Evolutionary conservation across 2,329 filamentous ascomycete genomes (phyloP), one percentile per base, ranked within the genome.

Genomic region (Corniculantispora saksenae): DNA sequence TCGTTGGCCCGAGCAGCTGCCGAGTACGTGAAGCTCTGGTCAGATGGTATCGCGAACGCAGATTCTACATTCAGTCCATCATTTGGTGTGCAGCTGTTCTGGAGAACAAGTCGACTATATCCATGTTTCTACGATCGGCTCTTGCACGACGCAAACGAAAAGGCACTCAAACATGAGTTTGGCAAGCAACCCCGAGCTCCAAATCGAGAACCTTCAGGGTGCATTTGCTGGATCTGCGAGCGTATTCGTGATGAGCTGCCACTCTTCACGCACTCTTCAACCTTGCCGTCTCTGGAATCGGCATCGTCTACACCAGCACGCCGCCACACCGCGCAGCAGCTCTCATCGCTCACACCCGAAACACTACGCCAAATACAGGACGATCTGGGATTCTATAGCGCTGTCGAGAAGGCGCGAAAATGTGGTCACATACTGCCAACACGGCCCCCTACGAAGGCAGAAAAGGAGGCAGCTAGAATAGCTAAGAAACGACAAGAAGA

Each of bases 301-400:
- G 15, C 25, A 25, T 40, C 38, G 13, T n/a, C 21, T 9, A 45
- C 55, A 21, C 17, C 55, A 19, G 21, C 38, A 27, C 17, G n/a
- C n/a, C 32, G 6, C 32, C 32, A 6, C 32, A 29, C 17, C 6
- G 13, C 13, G 10, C 32, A 57, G 12, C 54, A 58, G 19, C 17
- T 58, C 6, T 58, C 55, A 27, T 43, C 32, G 10, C 55, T 58
- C 35, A 7, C 55, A 23, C 4, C 29, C 25, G 35, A 45, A 8
- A 12, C n/a, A 43, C 17, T 58, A 8, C 35, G 38, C 19, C 55
- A 58, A 27, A 58, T 58, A 40, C 55, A 58, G 38, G 55, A 58
- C 43, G 55, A 58, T 8, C 43, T 58, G 55, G 55, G 55, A 2
- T 58, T 45, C 23, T 27, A 45, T n/a, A 3, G 25, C 3, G 55